phyloP scores from a whole-genome alignment of 2,329 filamentous ascomycete genomes.

The Diplodia intermedia region DNA sequence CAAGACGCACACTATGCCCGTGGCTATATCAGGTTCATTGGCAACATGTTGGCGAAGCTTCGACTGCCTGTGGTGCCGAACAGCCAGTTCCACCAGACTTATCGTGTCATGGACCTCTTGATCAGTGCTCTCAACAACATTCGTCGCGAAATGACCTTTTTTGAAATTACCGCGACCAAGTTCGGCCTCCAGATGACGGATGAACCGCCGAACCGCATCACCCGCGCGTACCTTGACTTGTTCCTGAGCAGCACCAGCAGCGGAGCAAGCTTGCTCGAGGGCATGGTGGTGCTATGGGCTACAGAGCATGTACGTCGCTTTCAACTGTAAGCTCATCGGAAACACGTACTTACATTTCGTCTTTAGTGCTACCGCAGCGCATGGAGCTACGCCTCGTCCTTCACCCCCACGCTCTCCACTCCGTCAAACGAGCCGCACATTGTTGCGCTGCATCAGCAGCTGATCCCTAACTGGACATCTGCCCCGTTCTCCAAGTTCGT shows the following conservation, averaged over 20 bases:
- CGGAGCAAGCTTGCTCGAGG: conserved; percentile 66
- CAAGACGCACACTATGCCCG: conserved; percentile 76
- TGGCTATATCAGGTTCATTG: conserved; percentile 71
- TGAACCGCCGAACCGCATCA: conserved; percentile 56
- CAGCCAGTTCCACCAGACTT: conserved; percentile 57
- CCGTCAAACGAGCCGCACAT: conserved; percentile 53
- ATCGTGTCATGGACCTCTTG: conserved; percentile 66
- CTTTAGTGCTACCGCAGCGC: conserved; percentile 55
- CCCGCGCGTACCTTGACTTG: conserved; percentile 63
- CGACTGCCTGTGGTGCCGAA: conserved; percentile 58
- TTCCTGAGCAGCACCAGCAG: conserved; percentile 64
- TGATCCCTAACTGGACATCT: conserved; percentile 61
- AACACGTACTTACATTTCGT: neutral
- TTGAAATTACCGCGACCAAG: conserved; percentile 67
- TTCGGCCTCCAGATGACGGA: conserved; percentile 63
- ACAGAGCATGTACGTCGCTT: conserved; percentile 65
- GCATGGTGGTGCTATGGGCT: conserved; percentile 76
- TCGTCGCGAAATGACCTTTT: conserved; percentile 70
- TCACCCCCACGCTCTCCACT: conserved; percentile 49
- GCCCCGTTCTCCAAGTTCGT: conserved; percentile 59
- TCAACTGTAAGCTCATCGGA: neutral
- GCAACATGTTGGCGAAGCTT: conserved; percentile 68
- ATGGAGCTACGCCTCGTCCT: conserved; percentile 57
- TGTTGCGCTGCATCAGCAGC: conserved; percentile 56
- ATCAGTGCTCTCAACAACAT: conserved; percentile 71